Conservation (phyloP, 2,329 filamentous ascomycete species). For the Ophioceras dolichostomum region DNA sequence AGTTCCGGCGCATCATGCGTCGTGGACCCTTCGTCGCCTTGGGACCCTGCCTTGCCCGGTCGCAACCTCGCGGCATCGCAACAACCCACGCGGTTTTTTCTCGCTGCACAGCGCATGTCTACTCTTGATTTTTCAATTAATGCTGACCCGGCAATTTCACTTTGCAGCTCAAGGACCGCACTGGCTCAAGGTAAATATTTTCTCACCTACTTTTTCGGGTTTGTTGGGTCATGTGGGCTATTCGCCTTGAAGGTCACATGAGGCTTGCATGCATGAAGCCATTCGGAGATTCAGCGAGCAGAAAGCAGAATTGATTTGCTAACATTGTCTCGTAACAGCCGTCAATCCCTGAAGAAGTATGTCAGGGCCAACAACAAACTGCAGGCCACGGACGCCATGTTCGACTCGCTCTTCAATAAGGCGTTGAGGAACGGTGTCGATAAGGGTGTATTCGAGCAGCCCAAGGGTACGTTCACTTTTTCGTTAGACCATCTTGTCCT, state of each 20-base stretch:
- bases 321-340: slow-evolving; percentile 24
- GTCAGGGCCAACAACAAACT: slow-evolving; percentile 42
- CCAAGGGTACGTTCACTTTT: slow-evolving; percentile 89
- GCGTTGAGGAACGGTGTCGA: slow-evolving; percentile 73
- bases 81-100: neutral
- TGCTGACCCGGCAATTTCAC: slow-evolving; percentile 26
- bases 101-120: too few relatives aligned
- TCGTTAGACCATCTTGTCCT: too few relatives aligned
- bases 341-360: slow-evolving; percentile 50
- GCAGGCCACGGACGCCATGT: slow-evolving; percentile 38
- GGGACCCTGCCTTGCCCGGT: too few relatives aligned
- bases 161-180: slow-evolving; percentile 47
- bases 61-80: too few relatives aligned
- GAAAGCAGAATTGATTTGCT: too few relatives aligned
- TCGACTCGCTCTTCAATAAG: slow-evolving; percentile 71
- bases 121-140: neutral
- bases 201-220: slow-evolving; percentile 3
- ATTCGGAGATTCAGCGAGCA: slow-evolving; percentile 5
- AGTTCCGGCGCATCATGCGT: slow-evolving; percentile 23
- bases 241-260: slow-evolving; percentile 5
- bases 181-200: slow-evolving; percentile 36
- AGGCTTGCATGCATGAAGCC: slow-evolving; percentile 7
- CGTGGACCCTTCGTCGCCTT: too few relatives aligned
- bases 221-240: slow-evolving; percentile 5
- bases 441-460: slow-evolving; percentile 76